Evolutionary conservation across 805 yeast genomes (phyloP).

Genomic region (Blastobotrys attinorum): DNA sequence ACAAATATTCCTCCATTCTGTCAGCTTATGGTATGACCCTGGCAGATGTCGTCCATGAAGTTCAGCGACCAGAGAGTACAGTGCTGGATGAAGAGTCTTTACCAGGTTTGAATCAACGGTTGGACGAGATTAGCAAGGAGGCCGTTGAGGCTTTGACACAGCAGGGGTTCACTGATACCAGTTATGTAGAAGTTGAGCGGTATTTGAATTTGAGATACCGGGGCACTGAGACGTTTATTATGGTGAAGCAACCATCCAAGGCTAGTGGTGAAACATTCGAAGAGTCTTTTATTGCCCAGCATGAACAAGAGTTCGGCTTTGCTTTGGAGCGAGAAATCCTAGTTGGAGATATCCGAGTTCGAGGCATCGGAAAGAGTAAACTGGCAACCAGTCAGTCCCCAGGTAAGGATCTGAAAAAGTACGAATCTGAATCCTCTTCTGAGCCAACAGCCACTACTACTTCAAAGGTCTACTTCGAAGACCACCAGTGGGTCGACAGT

Average conservation of each 20-base stretch:
- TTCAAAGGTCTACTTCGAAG: slow-evolving; percentile 51
- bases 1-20: slow-evolving; percentile 72
- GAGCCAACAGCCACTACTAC: slow-evolving; percentile 9
- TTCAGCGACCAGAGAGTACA: slow-evolving; percentile 62
- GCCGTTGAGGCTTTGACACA: slow-evolving; percentile 35
- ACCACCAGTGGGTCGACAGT: slow-evolving; percentile 38
- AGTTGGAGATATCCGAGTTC: slow-evolving; percentile 66
- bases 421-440: slow-evolving; percentile 11
- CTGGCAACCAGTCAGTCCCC: slow-evolving; percentile 36
- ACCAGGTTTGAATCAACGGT: slow-evolving; percentile 35
- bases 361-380: slow-evolving; percentile 60
- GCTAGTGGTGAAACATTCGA: too few species aligned
- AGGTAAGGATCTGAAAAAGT: slow-evolving; percentile 43
- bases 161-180: slow-evolving; percentile 46
- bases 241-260: slow-evolving; percentile 37
- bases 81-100: slow-evolving; percentile 30
- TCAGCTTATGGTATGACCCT: slow-evolving; percentile 86
- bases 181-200: slow-evolving; percentile 47
- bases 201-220: slow-evolving; percentile 72
- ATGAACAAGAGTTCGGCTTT: slow-evolving; percentile 69
- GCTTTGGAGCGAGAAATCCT: slow-evolving; percentile 49
- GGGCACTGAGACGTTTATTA: slow-evolving; percentile 84
- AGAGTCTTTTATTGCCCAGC: slow-evolving; percentile 45
- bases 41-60: slow-evolving; percentile 77
- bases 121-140: slow-evolving; percentile 36